Evolutionary conservation across 2,329 filamentous ascomycete species (phyloP).

Genomic region (Fusarium praegraminearum): DNA sequence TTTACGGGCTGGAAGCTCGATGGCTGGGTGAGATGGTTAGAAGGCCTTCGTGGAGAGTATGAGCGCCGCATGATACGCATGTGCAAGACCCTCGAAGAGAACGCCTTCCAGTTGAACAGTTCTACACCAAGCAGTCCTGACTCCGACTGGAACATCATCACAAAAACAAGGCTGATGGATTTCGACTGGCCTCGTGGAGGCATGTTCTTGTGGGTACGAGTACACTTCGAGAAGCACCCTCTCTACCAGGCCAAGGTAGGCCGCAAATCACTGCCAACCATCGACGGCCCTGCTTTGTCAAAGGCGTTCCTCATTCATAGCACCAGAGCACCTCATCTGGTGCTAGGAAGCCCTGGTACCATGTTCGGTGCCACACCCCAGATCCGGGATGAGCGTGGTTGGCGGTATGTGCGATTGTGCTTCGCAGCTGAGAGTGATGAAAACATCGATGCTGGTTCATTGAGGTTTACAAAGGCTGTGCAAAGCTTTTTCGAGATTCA

Average conservation of each 20-base stretch:
- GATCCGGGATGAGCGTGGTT: constrained; percentile 69
- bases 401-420: constrained; percentile 81
- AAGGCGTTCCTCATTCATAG: constrained; percentile 78
- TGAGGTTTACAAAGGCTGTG: constrained; percentile 75
- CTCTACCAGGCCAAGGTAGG: constrained; percentile 62
- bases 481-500: constrained; percentile 83
- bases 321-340: constrained; percentile 75
- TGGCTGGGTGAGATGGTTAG: constrained; percentile 93
- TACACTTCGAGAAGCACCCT: constrained; percentile 80
- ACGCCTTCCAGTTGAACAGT: constrained; percentile 73
- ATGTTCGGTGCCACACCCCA: constrained; percentile 78
- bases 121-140: constrained; percentile 62
- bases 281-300: constrained; percentile 68
- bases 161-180: constrained; percentile 78
- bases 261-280: constrained; percentile 51
- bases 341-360: constrained; percentile 76
- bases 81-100: constrained; percentile 78
- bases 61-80: constrained; percentile 86
- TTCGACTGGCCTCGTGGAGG: constrained; percentile 86
- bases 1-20: constrained; percentile 78
- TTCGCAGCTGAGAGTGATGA: constrained; percentile 86
- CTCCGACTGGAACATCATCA: constrained; percentile 79
- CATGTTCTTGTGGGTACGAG: constrained; percentile 90
- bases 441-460: constrained; percentile 71
- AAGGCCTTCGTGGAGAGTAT: constrained; percentile 84